These are phyloP conservation scores for Suillus plorans DNA, from an alignment of 768 basidiomycete genomes.

Conservation along the genomic window DNA sequence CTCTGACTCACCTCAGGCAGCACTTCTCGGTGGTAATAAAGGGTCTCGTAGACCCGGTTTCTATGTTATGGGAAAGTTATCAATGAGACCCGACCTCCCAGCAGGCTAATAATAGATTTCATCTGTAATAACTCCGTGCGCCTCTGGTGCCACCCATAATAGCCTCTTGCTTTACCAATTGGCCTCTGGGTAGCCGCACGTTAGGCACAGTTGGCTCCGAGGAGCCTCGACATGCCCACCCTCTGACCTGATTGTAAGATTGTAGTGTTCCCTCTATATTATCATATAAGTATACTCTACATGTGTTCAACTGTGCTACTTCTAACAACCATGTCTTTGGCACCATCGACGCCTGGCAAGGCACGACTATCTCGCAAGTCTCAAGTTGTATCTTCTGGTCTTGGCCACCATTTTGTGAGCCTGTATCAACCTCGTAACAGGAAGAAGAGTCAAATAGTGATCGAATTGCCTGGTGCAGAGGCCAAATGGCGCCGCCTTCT, in stretches of 20 bases:
- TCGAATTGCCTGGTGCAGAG: not conserved
- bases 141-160: not conserved
- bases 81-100: no score
- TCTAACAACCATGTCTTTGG: no score
- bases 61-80: no score
- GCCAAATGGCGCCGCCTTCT: not conserved
- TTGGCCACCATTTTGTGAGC: slow-evolving; percentile 7
- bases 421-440: not conserved
- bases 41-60: no score
- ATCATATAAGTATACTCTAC: not conserved
- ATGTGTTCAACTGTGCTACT: not conserved
- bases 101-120: no score
- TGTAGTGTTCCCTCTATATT: not conserved
- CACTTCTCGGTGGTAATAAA: no score
- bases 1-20: no score
- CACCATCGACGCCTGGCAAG: not conserved
- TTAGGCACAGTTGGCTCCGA: not conserved
- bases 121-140: no score
- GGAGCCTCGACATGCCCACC: not conserved
- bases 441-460: not conserved
- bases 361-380: not conserved
- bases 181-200: not conserved
- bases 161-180: not conserved
- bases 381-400: not conserved
- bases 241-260: not conserved